Evolutionary conservation across 2,329 filamentous ascomycete genomes (phyloP).

Genomic region (Verticillium tricorpus): DNA sequence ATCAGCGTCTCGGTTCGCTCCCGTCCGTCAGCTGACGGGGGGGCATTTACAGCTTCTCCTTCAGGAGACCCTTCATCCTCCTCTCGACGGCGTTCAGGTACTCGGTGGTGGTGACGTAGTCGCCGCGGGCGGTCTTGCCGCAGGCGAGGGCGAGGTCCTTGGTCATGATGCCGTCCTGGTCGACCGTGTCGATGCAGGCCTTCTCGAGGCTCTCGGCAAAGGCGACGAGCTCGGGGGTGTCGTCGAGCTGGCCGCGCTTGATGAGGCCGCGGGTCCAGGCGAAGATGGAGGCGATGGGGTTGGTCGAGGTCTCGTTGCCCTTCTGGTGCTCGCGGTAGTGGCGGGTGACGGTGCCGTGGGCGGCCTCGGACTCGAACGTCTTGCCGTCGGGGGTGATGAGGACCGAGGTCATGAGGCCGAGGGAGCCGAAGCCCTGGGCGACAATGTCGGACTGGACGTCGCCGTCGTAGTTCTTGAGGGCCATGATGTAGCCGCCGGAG

Average conservation of each 20-base stretch:
- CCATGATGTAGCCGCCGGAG: constrained; percentile 92
- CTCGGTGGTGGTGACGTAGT: constrained; percentile 88
- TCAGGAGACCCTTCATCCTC: constrained; percentile 75
- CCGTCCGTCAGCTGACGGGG: background rate
- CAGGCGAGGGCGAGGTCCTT: constrained; percentile 97
- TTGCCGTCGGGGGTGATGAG: constrained; percentile 95
- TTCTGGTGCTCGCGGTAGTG: constrained; percentile 99
- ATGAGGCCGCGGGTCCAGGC: constrained; percentile 94
- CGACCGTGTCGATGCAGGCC: constrained; percentile 91
- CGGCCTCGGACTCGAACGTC: constrained; percentile 96
- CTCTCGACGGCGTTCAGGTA: constrained; percentile 92
- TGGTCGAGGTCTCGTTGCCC: constrained; percentile 93
- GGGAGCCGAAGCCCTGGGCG: constrained; percentile 94
- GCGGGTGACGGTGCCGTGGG: constrained; percentile 95
- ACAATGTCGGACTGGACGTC: constrained; percentile 99
- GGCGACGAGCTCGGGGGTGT: constrained; percentile 83
- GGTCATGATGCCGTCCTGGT: constrained; percentile 95
- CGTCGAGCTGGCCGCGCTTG: constrained; percentile 89
- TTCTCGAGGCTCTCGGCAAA: constrained; percentile 91
- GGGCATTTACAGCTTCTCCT: constrained; percentile 63
- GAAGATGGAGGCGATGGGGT: constrained; percentile 98
- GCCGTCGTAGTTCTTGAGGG: constrained; percentile 98
- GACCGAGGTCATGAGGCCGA: constrained; percentile 97
- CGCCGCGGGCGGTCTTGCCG: constrained; percentile 76
- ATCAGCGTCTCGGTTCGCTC: background rate